A percentile compares a stretch with the other conserved stretches of the same genome.
Conservation (phyloP, 2,329 filamentous ascomycete species). For the Camillea tinctor region DNA sequence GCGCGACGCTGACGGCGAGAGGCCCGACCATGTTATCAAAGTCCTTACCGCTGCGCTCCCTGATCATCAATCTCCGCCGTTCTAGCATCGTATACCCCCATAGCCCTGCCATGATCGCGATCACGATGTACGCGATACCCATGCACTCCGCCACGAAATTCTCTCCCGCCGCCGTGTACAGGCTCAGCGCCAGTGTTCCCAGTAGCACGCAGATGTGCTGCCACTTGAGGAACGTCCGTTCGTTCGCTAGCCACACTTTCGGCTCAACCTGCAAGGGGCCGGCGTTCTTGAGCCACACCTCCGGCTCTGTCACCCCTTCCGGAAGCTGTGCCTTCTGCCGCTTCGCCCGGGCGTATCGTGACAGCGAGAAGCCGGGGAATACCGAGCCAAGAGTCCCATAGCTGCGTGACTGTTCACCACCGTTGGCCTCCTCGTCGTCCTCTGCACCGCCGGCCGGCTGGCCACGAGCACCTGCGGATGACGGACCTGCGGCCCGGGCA, state of each 20-base stretch:
- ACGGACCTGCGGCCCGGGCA: conserved; percentile 29
- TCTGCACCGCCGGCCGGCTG: conserved; percentile 25
- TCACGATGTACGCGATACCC: conserved; percentile 77
- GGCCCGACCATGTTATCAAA: conserved; percentile 90
- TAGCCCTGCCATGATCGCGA: conserved; percentile 77
- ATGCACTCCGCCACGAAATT: conserved; percentile 75
- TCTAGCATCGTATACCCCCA: conserved; percentile 90
- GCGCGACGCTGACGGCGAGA: conserved; percentile 73
- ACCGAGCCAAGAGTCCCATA: conserved; percentile 66
- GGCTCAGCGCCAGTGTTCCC: conserved; percentile 75
- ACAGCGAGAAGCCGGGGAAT: conserved; percentile 79
- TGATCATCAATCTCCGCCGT: conserved; percentile 73
- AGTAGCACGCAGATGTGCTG: conserved; percentile 91
- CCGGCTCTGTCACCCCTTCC: conserved; percentile 83
- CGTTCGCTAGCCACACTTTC: conserved; percentile 98
- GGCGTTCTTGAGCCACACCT: conserved; percentile 89
- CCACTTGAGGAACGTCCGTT: conserved; percentile 98
- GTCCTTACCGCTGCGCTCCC: conserved; percentile 82
- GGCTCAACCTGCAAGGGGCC: conserved; percentile 91
- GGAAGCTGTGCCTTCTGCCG: conserved; percentile 61
- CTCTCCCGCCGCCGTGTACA: conserved; percentile 84
- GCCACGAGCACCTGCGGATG: conserved; percentile 19
- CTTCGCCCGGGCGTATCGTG: conserved; percentile 66
- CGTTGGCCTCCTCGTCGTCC: conserved; percentile 35
- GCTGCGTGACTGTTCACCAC: conserved; percentile 28